Evolutionary conservation across 805 yeast species (phyloP), one percentile per base, ranked within the genome.

Genomic region (Brettanomyces anomalus): DNA sequence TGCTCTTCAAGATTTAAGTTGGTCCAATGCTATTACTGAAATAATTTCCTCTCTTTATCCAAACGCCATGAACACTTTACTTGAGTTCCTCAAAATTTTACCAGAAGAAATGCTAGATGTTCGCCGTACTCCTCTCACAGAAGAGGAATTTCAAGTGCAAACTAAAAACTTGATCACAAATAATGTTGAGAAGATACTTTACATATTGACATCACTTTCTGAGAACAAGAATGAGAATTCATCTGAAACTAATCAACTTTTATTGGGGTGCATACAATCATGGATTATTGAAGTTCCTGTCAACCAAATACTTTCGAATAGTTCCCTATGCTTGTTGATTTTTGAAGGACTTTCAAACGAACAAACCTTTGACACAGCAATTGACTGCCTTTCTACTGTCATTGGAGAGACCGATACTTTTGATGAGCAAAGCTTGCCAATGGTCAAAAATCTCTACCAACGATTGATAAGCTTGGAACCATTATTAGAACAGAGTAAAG

Each of bases 261-360:
- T 87, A 5, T 70, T 90, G 44, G 81, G 79, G 48, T 84, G 95
- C 62, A 66, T 94, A 44, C 80, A 81, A 51, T 83, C 94, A 17
- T 93, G 99, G 99, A 80, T 93, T 46, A 74, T 72, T 48, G 98
- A 94, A 59, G 77, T 87, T 39, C 85, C 90, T 3, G 71, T 90
- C 21, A 80, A 76, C 41, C 72, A 77, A 39, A 66, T 93, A n/a
- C 62, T 90, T 36, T 63, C 74, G 8, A 70, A 77, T 39, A 68
- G 77, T 16, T 75, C 93, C 2, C 65, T 93, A 35, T 76, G 88
- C 19, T 67, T 74, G 6, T 65, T 88, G 46, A 74, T 89, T 24
- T 85, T 89, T 60, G 71, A 71, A 40, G 77, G 85, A 1, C 61
- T 82, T 33, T 46, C 64, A 7, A 62, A 64, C 38, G 83, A 79